Base-by-base conservation (phyloP, 169 alveolate species). In the Cryptosporidium viatorum region DNA sequence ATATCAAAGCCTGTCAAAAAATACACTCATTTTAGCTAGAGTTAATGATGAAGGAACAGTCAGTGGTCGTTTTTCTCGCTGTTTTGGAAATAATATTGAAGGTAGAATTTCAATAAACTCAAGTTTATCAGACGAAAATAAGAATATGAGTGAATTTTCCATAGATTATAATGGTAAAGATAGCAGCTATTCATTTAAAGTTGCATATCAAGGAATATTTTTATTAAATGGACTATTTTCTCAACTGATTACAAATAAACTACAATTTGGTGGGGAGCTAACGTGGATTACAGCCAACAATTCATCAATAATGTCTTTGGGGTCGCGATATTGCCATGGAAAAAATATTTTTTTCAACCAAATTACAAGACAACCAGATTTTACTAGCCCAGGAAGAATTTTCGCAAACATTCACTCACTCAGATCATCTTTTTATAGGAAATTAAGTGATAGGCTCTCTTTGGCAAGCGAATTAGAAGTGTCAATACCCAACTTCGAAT, bases 131-230 rank as follows among this genome's bases (percentile, higher is more conserved):
- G 94, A 89, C 51, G 97, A 93, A 67, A 87, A 93, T 29, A 94
- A 94, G 80, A 95, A 95, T 85, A 94, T 95, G 92, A 93, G 94
- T 89, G 98, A 96, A 85, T 84, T 93, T 71, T 94, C 96, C 7
- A 86, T 94, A 43, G 98, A 96, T 84, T 94, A 94, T 84, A 84
- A 92, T 50, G 96, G 96, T 35, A 85, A 85, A 35, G 92, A 91
- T 71, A 91, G 96, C 92, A 93, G 97, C 8, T 93, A 96, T 37
- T 93, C 94, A 37, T 29, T 95, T 23, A 96, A 96, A 92, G 92
- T 93, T 37, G 96, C 97, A 21, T 95, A 96, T 96, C 97, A 96
- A 75, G 97, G 97, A 33, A 94, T 96, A 16, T 95, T 95, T 95
- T 94, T 96, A 39, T 73, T 95, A 71, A 95, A 95, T 86, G 96